These are phyloP conservation scores for Penicillium paradoxum DNA, from an alignment of 495 filamentous ascomycete genomes.

Conservation along the genomic window DNA sequence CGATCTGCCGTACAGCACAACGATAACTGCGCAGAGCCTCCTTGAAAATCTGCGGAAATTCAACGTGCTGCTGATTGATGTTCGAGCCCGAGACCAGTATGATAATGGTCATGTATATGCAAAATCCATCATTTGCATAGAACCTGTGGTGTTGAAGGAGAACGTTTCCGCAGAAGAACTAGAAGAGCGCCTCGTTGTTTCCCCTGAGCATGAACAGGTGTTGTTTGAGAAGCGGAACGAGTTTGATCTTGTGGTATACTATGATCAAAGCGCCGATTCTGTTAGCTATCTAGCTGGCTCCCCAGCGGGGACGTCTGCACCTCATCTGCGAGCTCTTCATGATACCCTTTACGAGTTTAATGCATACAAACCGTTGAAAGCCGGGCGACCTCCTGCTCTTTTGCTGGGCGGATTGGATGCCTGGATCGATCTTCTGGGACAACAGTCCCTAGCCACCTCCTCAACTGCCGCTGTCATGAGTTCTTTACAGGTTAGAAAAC, in stretches of 20 bases:
- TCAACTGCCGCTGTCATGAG: conserved; percentile 50
- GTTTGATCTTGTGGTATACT: conserved; percentile 85
- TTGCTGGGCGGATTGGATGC: conserved; percentile 77
- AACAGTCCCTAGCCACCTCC: conserved; percentile 56
- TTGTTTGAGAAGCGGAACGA: conserved; percentile 72
- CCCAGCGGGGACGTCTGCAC: conserved; percentile 46
- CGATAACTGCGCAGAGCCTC: conserved; percentile 62
- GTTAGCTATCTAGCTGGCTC: conserved; percentile 45
- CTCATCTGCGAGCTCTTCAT: conserved; percentile 62
- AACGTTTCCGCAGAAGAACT: conserved; percentile 85
- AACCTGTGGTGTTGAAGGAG: conserved; percentile 69
- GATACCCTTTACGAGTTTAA: conserved; percentile 80
- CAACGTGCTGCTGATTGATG: conserved; percentile 76
- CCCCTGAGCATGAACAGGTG: conserved; percentile 65
- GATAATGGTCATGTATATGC: conserved; percentile 84
- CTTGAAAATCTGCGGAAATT: conserved; percentile 57
- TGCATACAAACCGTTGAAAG: conserved; percentile 66
- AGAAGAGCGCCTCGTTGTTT: conserved; percentile 73
- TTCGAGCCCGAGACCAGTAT: conserved; percentile 74
- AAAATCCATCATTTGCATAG: conserved; percentile 78
- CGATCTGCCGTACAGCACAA: conserved; percentile 55
- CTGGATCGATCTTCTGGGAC: conserved; percentile 76
- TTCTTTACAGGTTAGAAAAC: conserved; percentile 36
- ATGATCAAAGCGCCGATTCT: conserved; percentile 66
- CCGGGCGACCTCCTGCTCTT: conserved; percentile 61